Percentiles rank a stretch among this genome's conserved stretches.
These are phyloP conservation scores for Cercophora sp. DNA, from an alignment of 495 filamentous ascomycete genomes.

Conservation along the genomic window DNA sequence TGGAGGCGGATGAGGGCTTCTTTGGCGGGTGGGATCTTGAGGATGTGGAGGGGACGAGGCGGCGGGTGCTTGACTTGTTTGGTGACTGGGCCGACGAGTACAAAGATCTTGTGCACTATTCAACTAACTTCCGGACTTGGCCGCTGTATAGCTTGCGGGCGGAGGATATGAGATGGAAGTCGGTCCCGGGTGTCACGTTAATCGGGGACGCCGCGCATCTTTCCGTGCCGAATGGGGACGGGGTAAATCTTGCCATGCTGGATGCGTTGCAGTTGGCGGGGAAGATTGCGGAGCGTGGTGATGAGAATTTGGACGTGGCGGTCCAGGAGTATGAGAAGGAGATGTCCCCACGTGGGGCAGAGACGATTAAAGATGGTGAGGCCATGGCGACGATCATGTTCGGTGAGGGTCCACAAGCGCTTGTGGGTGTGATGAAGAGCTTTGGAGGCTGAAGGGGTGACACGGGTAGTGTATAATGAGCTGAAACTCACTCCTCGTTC, in stretches of 20 bases:
- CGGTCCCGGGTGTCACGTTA: slow-evolving; percentile 43
- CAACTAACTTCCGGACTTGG: slow-evolving; percentile 29
- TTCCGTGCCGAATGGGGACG: slow-evolving; percentile 28
- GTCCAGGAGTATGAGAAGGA: slow-evolving; percentile 21
- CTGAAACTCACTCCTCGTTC: too few relatives aligned
- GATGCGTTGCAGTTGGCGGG: slow-evolving; percentile 21
- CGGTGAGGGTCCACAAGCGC: not conserved
- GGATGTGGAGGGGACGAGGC: slow-evolving; percentile 12
- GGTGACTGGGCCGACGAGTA: slow-evolving; percentile 24
- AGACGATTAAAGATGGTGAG: slow-evolving; percentile 9
- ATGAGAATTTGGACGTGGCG: slow-evolving; percentile 19
- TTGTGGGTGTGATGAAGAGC: not conserved
- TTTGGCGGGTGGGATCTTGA: slow-evolving; percentile 14
- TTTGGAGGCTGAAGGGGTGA: too few relatives aligned
- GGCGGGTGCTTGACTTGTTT: slow-evolving; percentile 22
- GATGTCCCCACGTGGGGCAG: slow-evolving; percentile 23
- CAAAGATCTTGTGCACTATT: slow-evolving; percentile 24
- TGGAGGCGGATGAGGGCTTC: slow-evolving; percentile 20
- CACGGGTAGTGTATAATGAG: too few relatives aligned
- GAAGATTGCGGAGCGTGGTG: slow-evolving; percentile 20
- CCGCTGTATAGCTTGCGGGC: slow-evolving; percentile 23
- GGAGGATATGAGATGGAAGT: slow-evolving; percentile 23
- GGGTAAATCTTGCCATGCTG: slow-evolving; percentile 32
- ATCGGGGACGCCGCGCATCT: slow-evolving; percentile 60
- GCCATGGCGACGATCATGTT: slow-evolving; percentile 2